Conservation (phyloP, 1,284 basidiomycete species). For the Tilletia caries region DNA sequence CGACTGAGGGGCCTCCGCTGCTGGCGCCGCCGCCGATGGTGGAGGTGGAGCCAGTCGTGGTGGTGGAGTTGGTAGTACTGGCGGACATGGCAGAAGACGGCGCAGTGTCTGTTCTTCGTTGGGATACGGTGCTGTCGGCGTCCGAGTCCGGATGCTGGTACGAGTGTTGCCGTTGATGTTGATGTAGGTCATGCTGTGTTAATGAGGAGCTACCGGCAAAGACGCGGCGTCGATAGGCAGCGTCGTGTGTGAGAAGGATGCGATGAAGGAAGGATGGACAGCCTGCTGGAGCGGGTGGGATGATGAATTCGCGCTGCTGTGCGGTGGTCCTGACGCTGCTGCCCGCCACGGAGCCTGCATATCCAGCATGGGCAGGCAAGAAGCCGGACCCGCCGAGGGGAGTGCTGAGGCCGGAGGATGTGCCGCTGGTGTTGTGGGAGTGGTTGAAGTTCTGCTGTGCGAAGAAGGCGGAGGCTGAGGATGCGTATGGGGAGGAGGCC, state of each 20-base stretch:
- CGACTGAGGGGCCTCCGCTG: no score
- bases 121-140: neutral
- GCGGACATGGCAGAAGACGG: neutral
- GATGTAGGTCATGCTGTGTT: no score
- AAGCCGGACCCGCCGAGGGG: conserved; percentile 2
- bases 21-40: neutral
- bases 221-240: neutral
- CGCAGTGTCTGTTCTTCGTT: neutral
- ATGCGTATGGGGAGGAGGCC: neutral
- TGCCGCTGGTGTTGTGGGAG: neutral
- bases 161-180: no score
- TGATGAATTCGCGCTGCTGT: neutral
- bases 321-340: neutral
- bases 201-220: no score
- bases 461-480: neutral
- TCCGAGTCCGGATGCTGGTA: no score
- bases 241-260: conserved; percentile 6
- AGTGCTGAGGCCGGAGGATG: neutral
- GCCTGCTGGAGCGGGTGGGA: neutral
- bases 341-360: neutral
- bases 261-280: conserved; percentile 8
- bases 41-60: neutral
- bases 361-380: neutral
- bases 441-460: no score
- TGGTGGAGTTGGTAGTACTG: neutral